Evolutionary conservation across 1,139 yeast genomes (phyloP), one percentile per base, ranked within the genome.

Genomic region (Nakaseomyces uthaithaninus): DNA sequence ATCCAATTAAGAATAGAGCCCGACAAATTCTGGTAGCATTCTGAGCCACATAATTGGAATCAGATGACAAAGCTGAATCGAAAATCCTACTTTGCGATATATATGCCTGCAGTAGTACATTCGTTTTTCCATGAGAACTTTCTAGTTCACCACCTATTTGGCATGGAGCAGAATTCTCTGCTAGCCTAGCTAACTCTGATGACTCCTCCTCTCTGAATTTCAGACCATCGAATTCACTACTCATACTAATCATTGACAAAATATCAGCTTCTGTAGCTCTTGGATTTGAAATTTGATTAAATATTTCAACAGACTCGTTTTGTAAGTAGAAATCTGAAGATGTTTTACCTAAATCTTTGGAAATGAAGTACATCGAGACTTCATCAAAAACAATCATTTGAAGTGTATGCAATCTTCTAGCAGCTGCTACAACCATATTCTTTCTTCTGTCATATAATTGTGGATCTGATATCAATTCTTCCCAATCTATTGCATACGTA

Each of bases 371-470:
- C 37, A 84, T 84, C 0, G 95, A 77, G 33, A 76, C 68, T 47
- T 89, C 96, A 54, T 91, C 96, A 60, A 77, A 91, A 0, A 89
- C 79, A 50, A 93, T 82, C 98, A 93, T 91, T 57, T 91, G 98
- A 14, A 89, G 68, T 10, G 75, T 65, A 50, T 89, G 95, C 23
- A 93, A 70, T 46, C 86, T 69, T 51, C 86, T 68, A 0, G 96
- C 97, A 0, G 97, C 94, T 1, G 71, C 68, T 3, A 77, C 66
- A 31, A 91, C 75, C 79, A 93, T 74, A 34, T 75, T 75, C 20
- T 93, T 69, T 47, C 98, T 68, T 49, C 80, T 72, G 28, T 76
- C 80, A 36, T 80, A 78, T 35, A 93, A 65, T 46, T 79, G 69
- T 0, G 96, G 95, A 60, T 93, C 99, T 20, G 80, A 81, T 27